A percentile compares a stretch with the other conserved stretches of the same genome.
Evolutionary conservation across 176 grass and related monocot species (phyloP).

Genomic region (Stipa capillata): DNA sequence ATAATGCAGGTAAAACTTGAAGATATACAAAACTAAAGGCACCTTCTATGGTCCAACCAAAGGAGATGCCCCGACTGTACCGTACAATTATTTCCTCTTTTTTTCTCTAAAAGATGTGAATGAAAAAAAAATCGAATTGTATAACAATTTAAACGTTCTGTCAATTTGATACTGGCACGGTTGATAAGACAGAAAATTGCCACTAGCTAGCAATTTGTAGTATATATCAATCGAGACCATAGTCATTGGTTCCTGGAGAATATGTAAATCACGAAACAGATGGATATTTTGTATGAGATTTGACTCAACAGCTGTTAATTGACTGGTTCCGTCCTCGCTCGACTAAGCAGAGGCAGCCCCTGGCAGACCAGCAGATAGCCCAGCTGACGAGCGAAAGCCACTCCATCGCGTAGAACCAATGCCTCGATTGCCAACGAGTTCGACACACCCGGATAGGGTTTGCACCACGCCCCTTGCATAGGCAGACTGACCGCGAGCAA

Average conservation of each 20-base stretch:
- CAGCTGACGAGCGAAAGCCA: too few species aligned
- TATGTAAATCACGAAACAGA: neutral
- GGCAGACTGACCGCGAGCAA: too few species aligned
- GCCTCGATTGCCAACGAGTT: too few species aligned
- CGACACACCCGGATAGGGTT: too few species aligned
- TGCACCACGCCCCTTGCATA: too few species aligned
- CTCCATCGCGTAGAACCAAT: too few species aligned
- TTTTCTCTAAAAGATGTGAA: neutral
- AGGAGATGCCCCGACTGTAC: neutral
- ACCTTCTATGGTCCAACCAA: conserved; percentile 1
- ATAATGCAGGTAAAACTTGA: conserved; percentile 18
- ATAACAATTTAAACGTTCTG: conserved; percentile 25
- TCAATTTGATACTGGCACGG: conserved; percentile 16
- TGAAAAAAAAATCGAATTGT: conserved; percentile 4
- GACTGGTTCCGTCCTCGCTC: too few species aligned
- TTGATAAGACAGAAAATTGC: neutral
- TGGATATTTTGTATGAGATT: too few species aligned
- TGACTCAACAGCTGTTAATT: neutral
- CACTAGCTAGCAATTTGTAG: neutral
- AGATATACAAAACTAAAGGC: conserved; percentile 3
- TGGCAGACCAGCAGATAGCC: too few species aligned
- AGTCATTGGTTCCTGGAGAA: neutral
- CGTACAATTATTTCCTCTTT: neutral
- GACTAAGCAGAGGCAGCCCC: too few species aligned
- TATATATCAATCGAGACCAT: neutral